phyloP scores from a whole-genome alignment of 2,329 filamentous ascomycete species.

The Arthrobotrys megalospora region DNA sequence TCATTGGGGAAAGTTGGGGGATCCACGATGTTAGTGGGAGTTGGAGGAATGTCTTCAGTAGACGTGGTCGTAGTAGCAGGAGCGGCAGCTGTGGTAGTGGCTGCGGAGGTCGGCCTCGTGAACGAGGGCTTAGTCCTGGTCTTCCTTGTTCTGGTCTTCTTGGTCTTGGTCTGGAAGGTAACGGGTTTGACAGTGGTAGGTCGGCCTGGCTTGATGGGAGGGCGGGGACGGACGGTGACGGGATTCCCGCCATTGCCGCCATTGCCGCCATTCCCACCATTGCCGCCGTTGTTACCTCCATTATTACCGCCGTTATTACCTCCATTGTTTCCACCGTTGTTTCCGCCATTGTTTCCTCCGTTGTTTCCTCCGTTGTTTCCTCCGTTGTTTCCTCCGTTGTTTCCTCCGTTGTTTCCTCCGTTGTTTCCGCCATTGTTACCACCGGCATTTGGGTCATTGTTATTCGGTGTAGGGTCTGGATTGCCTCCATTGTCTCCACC shows the following conservation, averaged over 20 bases:
- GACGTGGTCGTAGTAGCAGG: neutral
- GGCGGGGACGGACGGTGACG: slow-evolving; percentile 17
- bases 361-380: slow-evolving; percentile 59
- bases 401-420: slow-evolving; percentile 44
- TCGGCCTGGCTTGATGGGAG: slow-evolving; percentile 36
- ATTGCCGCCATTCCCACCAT: slow-evolving; percentile 5
- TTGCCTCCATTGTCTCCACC: slow-evolving; percentile 61
- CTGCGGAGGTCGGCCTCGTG: neutral
- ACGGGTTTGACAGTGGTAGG: slow-evolving; percentile 3
- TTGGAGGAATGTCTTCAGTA: neutral
- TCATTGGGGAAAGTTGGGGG: slow-evolving; percentile 32
- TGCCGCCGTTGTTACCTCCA: slow-evolving; percentile 21
- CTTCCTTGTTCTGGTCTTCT: slow-evolving; percentile 13
- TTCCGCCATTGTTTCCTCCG: slow-evolving; percentile 36
- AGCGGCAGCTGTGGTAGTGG: neutral
- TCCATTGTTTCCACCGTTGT: slow-evolving; percentile 45
- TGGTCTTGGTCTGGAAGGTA: slow-evolving; percentile 17
- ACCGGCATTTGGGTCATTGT: slow-evolving; percentile 28
- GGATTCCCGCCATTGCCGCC: slow-evolving; percentile 42
- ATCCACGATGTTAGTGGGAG: slow-evolving; percentile 2
- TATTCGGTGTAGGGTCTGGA: neutral
- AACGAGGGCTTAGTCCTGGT: slow-evolving; percentile 10
- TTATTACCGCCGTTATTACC: slow-evolving; percentile 52
- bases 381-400: slow-evolving; percentile 56
- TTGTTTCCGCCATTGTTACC: slow-evolving; percentile 64